Evolutionary conservation across 768 basidiomycete genomes (phyloP), one percentile per base, ranked within the genome.

Genomic region (Phylloporus arenicola): DNA sequence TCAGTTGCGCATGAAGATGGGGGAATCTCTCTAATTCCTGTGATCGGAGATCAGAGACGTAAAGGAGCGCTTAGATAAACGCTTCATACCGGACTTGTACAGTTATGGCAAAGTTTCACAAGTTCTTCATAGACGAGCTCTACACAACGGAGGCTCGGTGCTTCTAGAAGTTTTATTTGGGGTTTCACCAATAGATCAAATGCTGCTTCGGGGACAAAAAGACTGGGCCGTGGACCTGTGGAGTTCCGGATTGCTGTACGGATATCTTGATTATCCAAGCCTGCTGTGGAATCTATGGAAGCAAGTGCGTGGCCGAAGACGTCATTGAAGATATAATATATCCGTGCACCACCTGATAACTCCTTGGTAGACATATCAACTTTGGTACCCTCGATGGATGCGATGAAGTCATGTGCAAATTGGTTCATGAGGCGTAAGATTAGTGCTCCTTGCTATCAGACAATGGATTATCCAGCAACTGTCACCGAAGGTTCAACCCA

Each of bases 291-390:
- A 63, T 98, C 88, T 61, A 99, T 91, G 6, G 81, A 86, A 48
- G 83, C 80, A 7, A 99, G 81, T 1, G 95, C 96, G 45, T 87
- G 78, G 2, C 96, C 96, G 63, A 98, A 99, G 47, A 98, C 82
- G 62, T 98, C 96, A 65, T 98, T 92, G 80, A 99, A 99, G 66
- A 99, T 98, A 73, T 98, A 98, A 71, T 98, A 98, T 70, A 99
- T 92, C 47, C 96, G 82, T 20, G 96, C 96, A 41, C 96, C 96
- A 37, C 96, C 96, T 6, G 90, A 97, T 14, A 99, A 83, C 66
- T 99, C 96, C 66, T 99, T 99, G 1, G 96, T 99, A 1, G 92
- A 95, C 60, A 98, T 88, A 54, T 96, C 91, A 34, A 95, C 80
- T 49, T 92, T 92, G 13, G 93, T 97, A 48, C 96, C 96, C 58